Conservation (phyloP, 208 protist genomes). For the Angomonas ambiguus region DNA sequence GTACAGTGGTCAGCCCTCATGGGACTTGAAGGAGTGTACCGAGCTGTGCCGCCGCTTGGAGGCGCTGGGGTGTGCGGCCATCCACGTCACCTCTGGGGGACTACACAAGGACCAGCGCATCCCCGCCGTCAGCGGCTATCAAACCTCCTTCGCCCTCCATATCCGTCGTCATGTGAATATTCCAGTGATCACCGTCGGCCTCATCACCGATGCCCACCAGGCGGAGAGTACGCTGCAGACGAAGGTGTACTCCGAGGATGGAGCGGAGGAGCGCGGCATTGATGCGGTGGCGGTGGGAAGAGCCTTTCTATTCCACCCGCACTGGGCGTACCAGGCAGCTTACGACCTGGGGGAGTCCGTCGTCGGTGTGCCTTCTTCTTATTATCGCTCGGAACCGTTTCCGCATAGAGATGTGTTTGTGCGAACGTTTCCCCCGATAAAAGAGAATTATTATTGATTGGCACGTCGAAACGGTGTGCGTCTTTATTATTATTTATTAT, state of each 20-base stretch:
- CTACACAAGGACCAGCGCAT: slow-evolving; percentile 56
- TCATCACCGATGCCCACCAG: slow-evolving; percentile 49
- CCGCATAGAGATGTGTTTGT: background rate
- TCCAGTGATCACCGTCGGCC: slow-evolving; percentile 56
- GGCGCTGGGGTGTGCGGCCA: slow-evolving; percentile 42
- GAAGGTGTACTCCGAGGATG: background rate
- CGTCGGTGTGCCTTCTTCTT: slow-evolving; percentile 14
- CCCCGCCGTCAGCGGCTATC: slow-evolving; percentile 16
- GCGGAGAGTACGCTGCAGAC: slow-evolving; percentile 33
- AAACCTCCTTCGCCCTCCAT: slow-evolving; percentile 53
- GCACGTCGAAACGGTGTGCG: background rate
- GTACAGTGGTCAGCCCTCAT: slow-evolving; percentile 29
- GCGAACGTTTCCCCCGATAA: background rate
- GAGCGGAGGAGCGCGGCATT: slow-evolving; percentile 11
- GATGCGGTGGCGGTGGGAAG: slow-evolving; percentile 69
- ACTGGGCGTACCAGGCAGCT: slow-evolving; percentile 39
- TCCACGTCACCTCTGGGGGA: slow-evolving; percentile 70
- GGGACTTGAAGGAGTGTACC: slow-evolving; percentile 20
- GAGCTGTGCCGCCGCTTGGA: slow-evolving; percentile 31
- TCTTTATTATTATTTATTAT: background rate
- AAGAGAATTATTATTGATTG: background rate
- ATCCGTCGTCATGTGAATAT: slow-evolving; percentile 36
- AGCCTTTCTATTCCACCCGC: slow-evolving; percentile 63
- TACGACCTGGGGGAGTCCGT: slow-evolving; percentile 18
- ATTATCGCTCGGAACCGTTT: slow-evolving; percentile 1